Conservation (phyloP, 352 stramenopile genomes). For the Paralagenidium karlingii region DNA sequence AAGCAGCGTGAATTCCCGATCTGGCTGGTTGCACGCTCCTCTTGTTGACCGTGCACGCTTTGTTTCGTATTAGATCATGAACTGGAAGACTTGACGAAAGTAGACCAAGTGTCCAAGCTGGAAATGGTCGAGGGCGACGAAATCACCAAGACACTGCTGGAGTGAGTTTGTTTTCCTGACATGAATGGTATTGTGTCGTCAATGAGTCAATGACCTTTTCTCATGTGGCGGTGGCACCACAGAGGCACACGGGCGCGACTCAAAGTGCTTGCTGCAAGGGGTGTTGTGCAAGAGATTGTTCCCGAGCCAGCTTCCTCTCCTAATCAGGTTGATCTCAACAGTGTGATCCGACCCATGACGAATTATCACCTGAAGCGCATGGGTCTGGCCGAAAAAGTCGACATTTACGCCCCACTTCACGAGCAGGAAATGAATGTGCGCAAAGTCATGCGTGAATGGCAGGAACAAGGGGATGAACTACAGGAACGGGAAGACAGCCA, state of each 20-base stretch:
- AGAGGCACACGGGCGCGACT: not conserved
- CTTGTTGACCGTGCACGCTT: too few relatives aligned
- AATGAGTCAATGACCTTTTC: not conserved
- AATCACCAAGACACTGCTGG: not conserved
- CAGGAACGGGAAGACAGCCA: too few relatives aligned
- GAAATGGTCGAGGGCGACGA: not conserved
- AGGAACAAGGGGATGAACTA: too few relatives aligned
- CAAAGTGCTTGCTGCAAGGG: not conserved
- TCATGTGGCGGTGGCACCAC: not conserved
- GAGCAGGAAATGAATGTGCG: too few relatives aligned
- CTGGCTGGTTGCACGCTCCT: too few relatives aligned
- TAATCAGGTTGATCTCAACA: not conserved
- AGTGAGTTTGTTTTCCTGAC: not conserved
- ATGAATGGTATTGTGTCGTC: not conserved
- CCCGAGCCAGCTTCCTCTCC: not conserved
- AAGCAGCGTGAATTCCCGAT: too few relatives aligned
- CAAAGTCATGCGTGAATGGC: too few relatives aligned
- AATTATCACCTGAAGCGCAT: conserved; percentile 75
- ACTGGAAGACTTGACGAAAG: not conserved
- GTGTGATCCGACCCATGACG: conserved; percentile 18
- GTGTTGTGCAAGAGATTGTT: not conserved
- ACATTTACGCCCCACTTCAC: conserved; percentile 60
- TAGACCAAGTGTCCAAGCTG: not conserved
- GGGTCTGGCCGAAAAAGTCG: conserved; percentile 54
- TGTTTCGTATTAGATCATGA: not conserved